Evolutionary conservation across 768 basidiomycete species (phyloP).

Genomic region (Agrocybe pediades): DNA sequence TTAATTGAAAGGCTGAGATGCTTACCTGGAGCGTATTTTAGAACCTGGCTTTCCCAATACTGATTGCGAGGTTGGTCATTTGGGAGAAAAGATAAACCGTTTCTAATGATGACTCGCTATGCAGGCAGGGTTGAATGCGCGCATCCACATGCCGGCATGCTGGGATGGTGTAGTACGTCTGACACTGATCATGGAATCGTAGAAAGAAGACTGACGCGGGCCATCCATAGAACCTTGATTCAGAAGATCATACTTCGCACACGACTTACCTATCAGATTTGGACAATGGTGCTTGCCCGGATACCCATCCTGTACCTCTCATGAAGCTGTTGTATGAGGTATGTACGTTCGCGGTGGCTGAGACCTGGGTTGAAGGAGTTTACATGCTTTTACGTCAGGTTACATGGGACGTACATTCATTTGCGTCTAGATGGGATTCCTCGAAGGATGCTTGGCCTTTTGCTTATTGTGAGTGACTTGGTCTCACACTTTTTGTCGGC

Average conservation of each 20-base stretch:
- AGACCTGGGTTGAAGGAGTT: background rate
- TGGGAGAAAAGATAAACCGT: too few relatives aligned
- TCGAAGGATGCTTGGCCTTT: conserved; percentile 39
- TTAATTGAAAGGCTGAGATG: background rate
- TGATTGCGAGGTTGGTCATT: conserved; percentile 35
- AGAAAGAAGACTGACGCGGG: background rate
- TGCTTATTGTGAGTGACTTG: conserved; percentile 29
- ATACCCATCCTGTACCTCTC: conserved; percentile 35
- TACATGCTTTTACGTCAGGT: conserved; percentile 19
- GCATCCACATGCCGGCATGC: conserved; percentile 41
- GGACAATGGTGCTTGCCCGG: conserved; percentile 40
- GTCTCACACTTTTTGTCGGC: background rate
- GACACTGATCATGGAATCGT: background rate
- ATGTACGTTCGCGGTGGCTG: background rate
- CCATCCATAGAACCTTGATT: conserved; percentile 36
- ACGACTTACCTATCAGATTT: conserved; percentile 33
- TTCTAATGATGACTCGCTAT: background rate
- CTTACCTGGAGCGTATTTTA: background rate
- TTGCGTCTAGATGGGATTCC: conserved; percentile 37
- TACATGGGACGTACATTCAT: conserved; percentile 38
- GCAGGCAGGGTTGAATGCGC: conserved; percentile 35
- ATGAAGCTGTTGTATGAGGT: conserved; percentile 44
- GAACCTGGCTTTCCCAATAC: conserved; percentile 44
- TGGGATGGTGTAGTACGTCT: conserved; percentile 39
- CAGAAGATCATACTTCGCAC: conserved; percentile 37